Conservation (phyloP, 2,329 filamentous ascomycete species). For the Aspergillus fijiensis region DNA sequence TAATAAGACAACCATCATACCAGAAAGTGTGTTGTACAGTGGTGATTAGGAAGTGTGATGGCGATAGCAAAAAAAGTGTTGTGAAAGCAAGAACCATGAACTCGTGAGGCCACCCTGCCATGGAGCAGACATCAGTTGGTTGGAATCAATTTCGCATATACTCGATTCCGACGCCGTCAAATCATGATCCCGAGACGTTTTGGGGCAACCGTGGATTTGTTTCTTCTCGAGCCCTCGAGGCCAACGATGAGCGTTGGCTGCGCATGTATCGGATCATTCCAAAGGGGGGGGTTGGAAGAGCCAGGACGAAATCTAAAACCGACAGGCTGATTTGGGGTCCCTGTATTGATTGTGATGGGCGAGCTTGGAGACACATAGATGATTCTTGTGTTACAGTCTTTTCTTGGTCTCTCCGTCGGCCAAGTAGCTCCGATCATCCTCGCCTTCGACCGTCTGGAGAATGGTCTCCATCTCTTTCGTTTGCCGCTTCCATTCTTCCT, state of each 20-base stretch:
- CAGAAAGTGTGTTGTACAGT: constrained; percentile 16
- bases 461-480: constrained; percentile 72
- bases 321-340: no score
- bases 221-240: background rate
- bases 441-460: constrained; percentile 69
- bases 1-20: constrained; percentile 15
- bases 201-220: background rate
- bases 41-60: constrained; percentile 5
- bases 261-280: no score
- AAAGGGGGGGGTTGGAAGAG: no score
- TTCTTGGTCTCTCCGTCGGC: constrained; percentile 38
- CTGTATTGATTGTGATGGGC: background rate
- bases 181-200: background rate
- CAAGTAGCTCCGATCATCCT: constrained; percentile 48
- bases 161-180: background rate
- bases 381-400: constrained; percentile 27
- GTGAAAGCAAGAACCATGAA: constrained; percentile 13
- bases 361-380: background rate
- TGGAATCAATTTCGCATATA: background rate
- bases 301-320: background rate
- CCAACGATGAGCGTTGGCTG: background rate
- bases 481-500: constrained; percentile 77
- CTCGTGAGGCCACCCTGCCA: constrained; percentile 15
- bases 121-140: background rate
- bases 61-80: constrained; percentile 1